Percentiles rank a stretch among this genome's conserved stretches.
phyloP scores from a whole-genome alignment of 768 basidiomycete genomes.

The Pilatotrama ljubarskyi region DNA sequence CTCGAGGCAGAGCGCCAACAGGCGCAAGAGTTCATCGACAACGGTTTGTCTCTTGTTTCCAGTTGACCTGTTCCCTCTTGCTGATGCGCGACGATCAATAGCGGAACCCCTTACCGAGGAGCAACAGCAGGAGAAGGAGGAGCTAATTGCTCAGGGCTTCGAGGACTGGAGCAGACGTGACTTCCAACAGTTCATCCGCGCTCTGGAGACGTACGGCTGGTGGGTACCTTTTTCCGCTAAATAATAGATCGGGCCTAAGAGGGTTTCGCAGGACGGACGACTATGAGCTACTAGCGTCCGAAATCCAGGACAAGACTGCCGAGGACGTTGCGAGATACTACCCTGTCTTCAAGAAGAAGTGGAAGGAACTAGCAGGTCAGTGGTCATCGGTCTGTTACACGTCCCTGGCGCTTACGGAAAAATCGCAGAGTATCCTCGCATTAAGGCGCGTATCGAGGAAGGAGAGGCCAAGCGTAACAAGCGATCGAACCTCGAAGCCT shows the following conservation, averaged over 20 bases:
- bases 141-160: constrained; percentile 76
- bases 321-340: constrained; percentile 82
- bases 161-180: constrained; percentile 90
- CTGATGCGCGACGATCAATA: constrained; percentile 29
- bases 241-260: background rate
- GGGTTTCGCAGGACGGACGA: constrained; percentile 55
- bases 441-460: constrained; percentile 80
- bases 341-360: constrained; percentile 83
- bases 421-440: constrained; percentile 68
- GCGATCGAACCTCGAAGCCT: constrained; percentile 73
- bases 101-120: constrained; percentile 92
- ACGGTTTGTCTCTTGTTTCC: constrained; percentile 45
- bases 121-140: constrained; percentile 80
- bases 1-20: constrained; percentile 77
- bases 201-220: constrained; percentile 81
- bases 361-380: constrained; percentile 79
- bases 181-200: constrained; percentile 88
- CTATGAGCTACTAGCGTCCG: constrained; percentile 69
- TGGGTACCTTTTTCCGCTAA: constrained; percentile 34
- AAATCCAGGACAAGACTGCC: constrained; percentile 81
- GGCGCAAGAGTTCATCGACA: constrained; percentile 88
- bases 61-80: background rate
- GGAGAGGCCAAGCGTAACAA: constrained; percentile 91
- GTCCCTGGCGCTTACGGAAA: background rate
- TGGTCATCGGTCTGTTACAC: background rate